These are phyloP conservation scores for Trichoderma sp. DNA, from an alignment of 2,329 filamentous ascomycete species.

Conservation along the genomic window DNA sequence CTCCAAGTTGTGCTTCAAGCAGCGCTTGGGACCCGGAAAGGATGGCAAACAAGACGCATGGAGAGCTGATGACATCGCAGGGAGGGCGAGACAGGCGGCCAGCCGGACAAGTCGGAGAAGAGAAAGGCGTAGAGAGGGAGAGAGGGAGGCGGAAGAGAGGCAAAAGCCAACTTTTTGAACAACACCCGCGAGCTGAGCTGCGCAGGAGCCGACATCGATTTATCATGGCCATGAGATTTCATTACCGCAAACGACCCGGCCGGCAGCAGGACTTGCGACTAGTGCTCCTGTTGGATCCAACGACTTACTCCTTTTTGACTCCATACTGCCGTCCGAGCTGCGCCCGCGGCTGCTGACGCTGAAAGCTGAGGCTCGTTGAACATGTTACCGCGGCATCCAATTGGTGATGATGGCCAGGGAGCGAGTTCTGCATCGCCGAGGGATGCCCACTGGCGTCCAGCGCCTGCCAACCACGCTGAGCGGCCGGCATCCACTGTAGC, in stretches of 20 bases:
- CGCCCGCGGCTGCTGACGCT: slow-evolving; percentile 11
- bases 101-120: not conserved
- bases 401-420: slow-evolving; percentile 1
- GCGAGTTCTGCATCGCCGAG: not conserved
- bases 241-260: not conserved
- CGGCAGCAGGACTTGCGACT: not conserved
- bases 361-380: slow-evolving; percentile 7
- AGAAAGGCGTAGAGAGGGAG: not conserved
- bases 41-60: slow-evolving; percentile 7
- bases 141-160: slow-evolving; percentile 9
- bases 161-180: slow-evolving; percentile 15
- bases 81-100: slow-evolving; percentile 5
- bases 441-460: not conserved
- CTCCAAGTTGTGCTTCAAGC: not conserved
- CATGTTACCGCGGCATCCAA: slow-evolving; percentile 12
- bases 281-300: not conserved
- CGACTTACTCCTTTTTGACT: not conserved
- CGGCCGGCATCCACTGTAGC: slow-evolving; percentile 18
- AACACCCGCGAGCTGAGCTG: slow-evolving; percentile 2
- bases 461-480: slow-evolving; percentile 7
- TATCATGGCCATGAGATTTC: not conserved
- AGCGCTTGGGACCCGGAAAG: not conserved
- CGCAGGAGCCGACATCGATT: slow-evolving; percentile 7
- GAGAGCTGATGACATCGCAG: not conserved
- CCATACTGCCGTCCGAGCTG: slow-evolving; percentile 8